These are phyloP conservation scores for Mimosa bimucronata DNA, from an alignment of 306 rosid species.

Conservation along the genomic window DNA sequence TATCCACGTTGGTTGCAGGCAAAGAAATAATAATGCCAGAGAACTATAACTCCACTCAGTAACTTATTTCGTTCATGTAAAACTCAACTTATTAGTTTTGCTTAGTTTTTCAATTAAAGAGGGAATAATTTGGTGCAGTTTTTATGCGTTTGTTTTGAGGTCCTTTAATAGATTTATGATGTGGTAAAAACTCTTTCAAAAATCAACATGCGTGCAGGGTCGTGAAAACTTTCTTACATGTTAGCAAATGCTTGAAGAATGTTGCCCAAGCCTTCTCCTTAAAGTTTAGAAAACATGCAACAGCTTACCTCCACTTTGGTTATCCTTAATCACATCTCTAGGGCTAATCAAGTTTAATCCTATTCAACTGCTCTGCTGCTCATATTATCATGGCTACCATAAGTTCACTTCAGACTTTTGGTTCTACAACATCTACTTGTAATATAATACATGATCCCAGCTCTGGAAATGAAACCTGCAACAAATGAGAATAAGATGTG, in stretches of 20 bases:
- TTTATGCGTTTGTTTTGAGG: not conserved
- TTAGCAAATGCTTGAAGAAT: not conserved
- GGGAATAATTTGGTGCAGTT: not conserved
- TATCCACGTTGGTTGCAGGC: not conserved
- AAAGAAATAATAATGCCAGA: conserved; percentile 2
- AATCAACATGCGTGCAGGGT: not conserved
- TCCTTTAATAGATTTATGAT: not conserved
- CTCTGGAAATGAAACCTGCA: too few relatives aligned
- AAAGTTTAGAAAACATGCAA: not conserved
- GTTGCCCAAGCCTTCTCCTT: not conserved
- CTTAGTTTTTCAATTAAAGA: conserved; percentile 15
- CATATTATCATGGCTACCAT: conserved; percentile 8
- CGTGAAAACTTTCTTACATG: not conserved
- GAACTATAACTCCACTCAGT: not conserved
- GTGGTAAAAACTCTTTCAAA: not conserved
- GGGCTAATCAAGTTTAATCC: conserved; percentile 5
- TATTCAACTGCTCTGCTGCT: conserved; percentile 12
- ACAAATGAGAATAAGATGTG: too few relatives aligned
- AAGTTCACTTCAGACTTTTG: conserved; percentile 3
- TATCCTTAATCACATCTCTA: not conserved
- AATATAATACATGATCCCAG: too few relatives aligned
- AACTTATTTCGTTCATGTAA: conserved; percentile 14
- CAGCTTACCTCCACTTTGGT: not conserved
- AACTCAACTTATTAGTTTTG: not conserved
- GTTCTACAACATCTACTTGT: not conserved